phyloP scores from a whole-genome alignment of 305 asterid species.

The Fraxinus dipetala region DNA sequence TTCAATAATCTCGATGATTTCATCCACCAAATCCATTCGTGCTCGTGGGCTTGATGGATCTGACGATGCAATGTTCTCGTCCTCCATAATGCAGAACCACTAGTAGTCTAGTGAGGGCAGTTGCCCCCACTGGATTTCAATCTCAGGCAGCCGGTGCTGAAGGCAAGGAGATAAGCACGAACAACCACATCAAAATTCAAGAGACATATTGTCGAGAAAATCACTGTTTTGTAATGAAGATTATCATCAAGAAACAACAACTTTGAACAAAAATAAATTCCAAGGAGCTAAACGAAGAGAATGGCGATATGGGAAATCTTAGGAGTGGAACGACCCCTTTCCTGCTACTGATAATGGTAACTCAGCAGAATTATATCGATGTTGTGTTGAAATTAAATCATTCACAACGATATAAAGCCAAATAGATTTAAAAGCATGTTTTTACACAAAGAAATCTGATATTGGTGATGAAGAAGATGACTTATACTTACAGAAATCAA shows the following conservation, averaged over 20 bases:
- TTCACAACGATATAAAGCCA: neutral
- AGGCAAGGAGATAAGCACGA: neutral
- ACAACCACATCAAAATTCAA: neutral
- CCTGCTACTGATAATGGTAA: neutral
- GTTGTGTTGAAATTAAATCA: neutral
- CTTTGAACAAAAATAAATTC: neutral
- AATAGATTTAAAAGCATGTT: neutral
- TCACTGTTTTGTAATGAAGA: neutral
- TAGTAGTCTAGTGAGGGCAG: neutral
- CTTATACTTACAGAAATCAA: neutral
- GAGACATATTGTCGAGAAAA: neutral
- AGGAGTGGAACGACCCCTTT: neutral
- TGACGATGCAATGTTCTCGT: constrained; percentile 27
- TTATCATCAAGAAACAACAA: neutral
- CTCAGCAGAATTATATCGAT: neutral
- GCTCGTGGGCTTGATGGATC: constrained; percentile 29
- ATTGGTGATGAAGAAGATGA: neutral
- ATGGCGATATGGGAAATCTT: neutral
- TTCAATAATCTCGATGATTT: constrained; percentile 48
- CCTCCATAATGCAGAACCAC: constrained; percentile 19
- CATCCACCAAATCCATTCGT: constrained; percentile 39
- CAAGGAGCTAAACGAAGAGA: neutral
- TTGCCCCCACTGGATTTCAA: neutral
- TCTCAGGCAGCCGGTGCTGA: neutral
- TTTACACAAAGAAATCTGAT: neutral